These are phyloP conservation scores for Takakia lepidozioides DNA, from an alignment of 225 moss, liverwort and hornwort species.

Conservation along the genomic window DNA sequence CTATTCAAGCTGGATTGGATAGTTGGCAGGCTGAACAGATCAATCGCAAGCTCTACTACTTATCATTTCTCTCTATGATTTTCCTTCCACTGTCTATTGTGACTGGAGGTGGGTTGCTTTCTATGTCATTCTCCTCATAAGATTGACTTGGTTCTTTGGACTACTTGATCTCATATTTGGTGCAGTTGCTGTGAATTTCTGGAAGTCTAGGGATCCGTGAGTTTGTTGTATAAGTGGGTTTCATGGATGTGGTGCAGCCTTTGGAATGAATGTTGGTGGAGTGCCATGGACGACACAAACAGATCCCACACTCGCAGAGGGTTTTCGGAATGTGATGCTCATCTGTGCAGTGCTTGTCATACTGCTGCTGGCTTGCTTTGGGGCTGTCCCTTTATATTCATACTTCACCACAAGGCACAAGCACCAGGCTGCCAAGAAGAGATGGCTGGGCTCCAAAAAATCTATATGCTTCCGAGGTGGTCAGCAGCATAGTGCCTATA, in stretches of 20 bases:
- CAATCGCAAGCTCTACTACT: constrained; percentile 92
- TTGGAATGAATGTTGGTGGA: constrained; percentile 97
- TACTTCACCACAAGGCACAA: constrained; percentile 26
- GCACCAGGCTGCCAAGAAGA: constrained; percentile 18
- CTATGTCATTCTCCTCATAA: too few species aligned
- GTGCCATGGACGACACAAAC: constrained; percentile 84
- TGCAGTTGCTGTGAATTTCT: too few species aligned
- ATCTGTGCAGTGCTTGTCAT: constrained; percentile 59
- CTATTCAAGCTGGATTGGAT: constrained; percentile 85
- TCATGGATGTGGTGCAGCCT: constrained; percentile 30
- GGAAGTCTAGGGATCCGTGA: too few species aligned
- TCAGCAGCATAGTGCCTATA: constrained; percentile 21
- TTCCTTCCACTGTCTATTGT: constrained; percentile 89
- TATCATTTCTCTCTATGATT: constrained; percentile 81
- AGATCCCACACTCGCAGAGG: constrained; percentile 36
- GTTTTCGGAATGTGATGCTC: constrained; percentile 82
- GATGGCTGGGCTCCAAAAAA: constrained; percentile 43
- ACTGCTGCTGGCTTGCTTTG: constrained; percentile 49
- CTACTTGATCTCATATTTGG: too few species aligned
- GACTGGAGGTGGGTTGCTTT: constrained; percentile 85
- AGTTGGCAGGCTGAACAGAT: constrained; percentile 95
- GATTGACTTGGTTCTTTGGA: too few species aligned
- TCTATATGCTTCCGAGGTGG: constrained; percentile 41
- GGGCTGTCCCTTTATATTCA: constrained; percentile 61
- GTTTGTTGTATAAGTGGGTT: too few species aligned